Evolutionary conservation across 2,329 filamentous ascomycete species (phyloP), one percentile per base, ranked within the genome.

Genomic region (Graphiopsis chlorocephala): DNA sequence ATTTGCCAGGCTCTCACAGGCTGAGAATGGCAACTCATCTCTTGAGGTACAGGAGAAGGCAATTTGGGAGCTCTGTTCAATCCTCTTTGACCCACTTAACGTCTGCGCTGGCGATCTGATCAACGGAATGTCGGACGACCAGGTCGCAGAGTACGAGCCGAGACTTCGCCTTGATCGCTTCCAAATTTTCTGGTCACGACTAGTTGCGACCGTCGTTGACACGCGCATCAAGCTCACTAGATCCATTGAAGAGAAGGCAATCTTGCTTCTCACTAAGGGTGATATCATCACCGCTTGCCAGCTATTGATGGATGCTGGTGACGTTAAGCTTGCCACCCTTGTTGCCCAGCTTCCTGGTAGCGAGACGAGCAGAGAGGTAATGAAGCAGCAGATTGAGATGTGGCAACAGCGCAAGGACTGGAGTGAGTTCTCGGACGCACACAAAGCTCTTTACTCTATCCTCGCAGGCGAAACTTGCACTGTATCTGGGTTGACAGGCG

Each of bases 361-460:
- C 72, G 82, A 87, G 58, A 82, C 82, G 2, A 86, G 89, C 63
- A 90, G 88, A 73, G 86, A 86, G 66, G 89, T 94, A 67, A 91
- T 98, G 80, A 83, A 83, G 26, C 84, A 88, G 64, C 95, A 99
- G 75, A 84, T 99, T 61, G 86, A 88, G 66, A 88, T 90, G 59
- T 99, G 95, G 95, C 87, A 89, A 38, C 86, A 91, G 29, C 87
- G 91, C 38, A 92, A 93, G 73, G 87, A 94, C 55, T 85, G 96
- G 20, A 91, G 92, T 1, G 96, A 99, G 76, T 93, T 99, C 77
- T 88, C 86, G 17, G 89, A 95, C 69, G 84, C 92, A 1, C 86
- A 97, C 52, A 89, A 95, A 63, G 90, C 93, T 10, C 83, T 99
- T 35, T 99, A 97, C 75, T 92, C 96, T 76, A 84, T 99, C 29